These are phyloP conservation scores for Trichoderma atrobrunneum DNA, from an alignment of 2,329 filamentous ascomycete species.

Conservation along the genomic window DNA sequence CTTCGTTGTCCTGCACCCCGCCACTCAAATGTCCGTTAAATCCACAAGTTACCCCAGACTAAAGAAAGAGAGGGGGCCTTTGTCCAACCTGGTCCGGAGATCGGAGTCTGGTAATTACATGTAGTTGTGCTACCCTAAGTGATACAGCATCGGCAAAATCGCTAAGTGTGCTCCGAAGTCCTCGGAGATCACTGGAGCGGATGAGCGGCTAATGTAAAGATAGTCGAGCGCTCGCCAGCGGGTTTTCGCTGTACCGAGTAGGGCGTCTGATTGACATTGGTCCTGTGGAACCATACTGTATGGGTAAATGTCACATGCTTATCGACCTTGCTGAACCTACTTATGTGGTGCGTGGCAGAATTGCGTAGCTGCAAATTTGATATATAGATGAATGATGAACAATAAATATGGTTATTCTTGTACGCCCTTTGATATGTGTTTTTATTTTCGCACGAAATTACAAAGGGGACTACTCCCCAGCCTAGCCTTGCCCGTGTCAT, in stretches of 20 bases:
- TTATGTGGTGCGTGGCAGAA: not conserved
- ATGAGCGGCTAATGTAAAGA: not conserved
- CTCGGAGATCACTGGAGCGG: not conserved
- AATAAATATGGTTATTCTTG: not conserved
- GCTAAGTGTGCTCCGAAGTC: not conserved
- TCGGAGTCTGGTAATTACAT: not conserved
- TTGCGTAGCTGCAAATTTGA: too few species aligned
- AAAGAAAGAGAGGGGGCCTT: not conserved
- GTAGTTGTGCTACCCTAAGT: not conserved
- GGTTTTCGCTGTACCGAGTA: not conserved
- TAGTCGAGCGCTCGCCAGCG: not conserved
- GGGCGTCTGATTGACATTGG: not conserved
- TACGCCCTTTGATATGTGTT: not conserved
- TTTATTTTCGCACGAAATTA: not conserved
- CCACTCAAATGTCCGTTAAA: not conserved
- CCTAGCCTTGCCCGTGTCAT: not conserved
- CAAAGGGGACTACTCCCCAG: not conserved
- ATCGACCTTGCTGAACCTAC: not conserved
- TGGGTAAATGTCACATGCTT: not conserved
- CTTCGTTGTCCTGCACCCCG: not conserved
- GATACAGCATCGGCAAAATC: not conserved
- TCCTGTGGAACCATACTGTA: not conserved
- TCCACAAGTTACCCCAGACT: not conserved
- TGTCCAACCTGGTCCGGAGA: not conserved
- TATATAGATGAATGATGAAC: not conserved